Base-by-base conservation (phyloP, 129 eudicot genomes). In the Escallonia herrerae region DNA sequence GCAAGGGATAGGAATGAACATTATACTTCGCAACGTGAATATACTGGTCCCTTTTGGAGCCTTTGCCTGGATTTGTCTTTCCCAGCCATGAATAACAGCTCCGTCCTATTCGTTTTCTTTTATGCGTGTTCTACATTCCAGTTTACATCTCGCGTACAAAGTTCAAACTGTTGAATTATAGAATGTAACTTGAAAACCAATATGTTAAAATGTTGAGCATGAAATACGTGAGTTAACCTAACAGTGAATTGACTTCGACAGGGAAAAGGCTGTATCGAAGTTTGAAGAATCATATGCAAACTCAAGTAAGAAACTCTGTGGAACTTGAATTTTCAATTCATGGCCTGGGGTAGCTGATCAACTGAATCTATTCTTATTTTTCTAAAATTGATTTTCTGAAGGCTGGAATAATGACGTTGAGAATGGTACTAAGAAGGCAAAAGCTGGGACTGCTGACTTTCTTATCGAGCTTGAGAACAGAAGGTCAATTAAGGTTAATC, bases 381-480 rank as follows among this genome's bases (percentile, higher is more conserved):
- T 8, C 49, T 45, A 45, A 51, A 9, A 51, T 6, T 37, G 61
- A 56, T 49, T 4, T 12, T 65, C 7, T 9, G 51, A 50, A 50
- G 62, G 9, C 3, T 13, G 41, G 22, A 60, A 2, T 9, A 56
- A 51, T 7, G 77, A 73, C 22, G 40, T 54, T n/a, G 86, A 73
- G 52, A 80, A 71, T 45, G 78, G 74, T 33, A 33, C 7, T 63
- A 59, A 53, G 57, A 79, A 81, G 63, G 71, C 78, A 6, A 67
- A 71, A 43, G 67, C 65, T 40, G 87, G 83, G 33, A 77, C 81
- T 7, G 87, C 87, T 10, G 53, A 56, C 60, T 77, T 53, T 64
- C 80, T 82, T 42, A 46, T 82, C 15, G 79, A 79, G 41, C 83
- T 82, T 48, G 83, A 82, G 66, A 74, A 72, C 60, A 71, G 33